A percentile compares a stretch with the other conserved stretches of the same genome.
Conservation (phyloP, 805 yeast genomes). For the Starmerella sp. region DNA sequence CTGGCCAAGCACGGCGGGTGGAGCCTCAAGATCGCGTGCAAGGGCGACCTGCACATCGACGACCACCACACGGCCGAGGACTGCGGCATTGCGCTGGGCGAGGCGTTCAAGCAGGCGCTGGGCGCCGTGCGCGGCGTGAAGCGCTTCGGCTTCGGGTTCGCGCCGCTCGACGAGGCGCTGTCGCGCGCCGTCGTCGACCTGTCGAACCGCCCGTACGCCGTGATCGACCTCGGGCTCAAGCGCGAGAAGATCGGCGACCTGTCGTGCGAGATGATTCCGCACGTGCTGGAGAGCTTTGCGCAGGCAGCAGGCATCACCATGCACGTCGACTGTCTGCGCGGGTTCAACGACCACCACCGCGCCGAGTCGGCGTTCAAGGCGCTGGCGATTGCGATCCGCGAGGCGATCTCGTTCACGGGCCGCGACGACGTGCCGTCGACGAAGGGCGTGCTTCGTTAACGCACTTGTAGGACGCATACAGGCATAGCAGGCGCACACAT, state of each 20-base stretch:
- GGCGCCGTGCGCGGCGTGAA: constrained; percentile 85
- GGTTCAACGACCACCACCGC: constrained; percentile 91
- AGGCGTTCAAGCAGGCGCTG: constrained; percentile 77
- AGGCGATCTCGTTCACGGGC: constrained; percentile 74
- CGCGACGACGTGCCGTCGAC: constrained; percentile 89
- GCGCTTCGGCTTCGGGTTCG: constrained; percentile 86
- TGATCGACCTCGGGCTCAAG: constrained; percentile 75
- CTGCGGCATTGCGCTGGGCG: constrained; percentile 83
- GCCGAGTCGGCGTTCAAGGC: constrained; percentile 96
- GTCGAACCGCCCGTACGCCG: constrained; percentile 87
- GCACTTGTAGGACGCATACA: neutral
- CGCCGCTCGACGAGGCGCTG: constrained; percentile 93
- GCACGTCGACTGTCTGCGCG: constrained; percentile 90
- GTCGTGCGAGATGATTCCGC: constrained; percentile 96
- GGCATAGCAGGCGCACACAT: too few relatives aligned
- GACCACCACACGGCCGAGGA: constrained; percentile 97
- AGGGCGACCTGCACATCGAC: constrained; percentile 90
- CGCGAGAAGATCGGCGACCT: constrained; percentile 90
- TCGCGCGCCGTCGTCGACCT: constrained; percentile 93
- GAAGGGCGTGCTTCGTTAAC: constrained; percentile 63
- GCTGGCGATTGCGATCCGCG: constrained; percentile 80
- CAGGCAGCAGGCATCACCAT: constrained; percentile 81
- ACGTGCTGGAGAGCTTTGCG: constrained; percentile 87
- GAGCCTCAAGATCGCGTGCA: constrained; percentile 80
- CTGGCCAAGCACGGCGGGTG: constrained; percentile 95